These are phyloP conservation scores for Aspergillus cejpii DNA, from an alignment of 2,329 filamentous ascomycete genomes.

Conservation along the genomic window DNA sequence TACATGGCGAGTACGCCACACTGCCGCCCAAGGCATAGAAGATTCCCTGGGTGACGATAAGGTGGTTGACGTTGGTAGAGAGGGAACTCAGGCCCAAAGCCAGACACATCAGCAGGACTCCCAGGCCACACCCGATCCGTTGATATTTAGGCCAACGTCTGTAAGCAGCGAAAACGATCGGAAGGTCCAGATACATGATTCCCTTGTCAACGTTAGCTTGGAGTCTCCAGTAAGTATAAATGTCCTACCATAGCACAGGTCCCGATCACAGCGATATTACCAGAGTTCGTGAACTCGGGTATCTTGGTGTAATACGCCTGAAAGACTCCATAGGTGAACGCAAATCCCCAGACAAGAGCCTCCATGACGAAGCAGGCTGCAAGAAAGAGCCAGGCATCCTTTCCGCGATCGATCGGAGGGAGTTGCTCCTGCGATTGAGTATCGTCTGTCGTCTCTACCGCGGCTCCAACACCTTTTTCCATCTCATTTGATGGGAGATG, in stretches of 20 bases:
- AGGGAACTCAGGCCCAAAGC: conserved; percentile 20
- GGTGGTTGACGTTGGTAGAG: conserved; percentile 15
- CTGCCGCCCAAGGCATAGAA: conserved; percentile 41
- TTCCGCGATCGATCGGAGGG: conserved; percentile 35
- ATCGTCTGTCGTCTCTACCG: neutral
- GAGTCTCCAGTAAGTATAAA: conserved; percentile 10
- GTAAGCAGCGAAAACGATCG: conserved; percentile 16
- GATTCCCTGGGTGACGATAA: conserved; percentile 21
- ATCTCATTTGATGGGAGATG: neutral
- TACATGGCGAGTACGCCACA: conserved; percentile 43
- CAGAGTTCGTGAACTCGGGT: conserved; percentile 12
- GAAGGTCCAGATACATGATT: conserved; percentile 13
- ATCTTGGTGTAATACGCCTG: conserved; percentile 26
- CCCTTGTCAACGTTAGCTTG: neutral
- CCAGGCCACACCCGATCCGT: conserved; percentile 10
- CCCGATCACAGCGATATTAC: conserved; percentile 17
- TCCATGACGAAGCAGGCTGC: conserved; percentile 49
- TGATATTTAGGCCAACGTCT: conserved; percentile 7
- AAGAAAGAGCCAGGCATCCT: conserved; percentile 44
- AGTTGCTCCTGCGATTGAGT: conserved; percentile 10
- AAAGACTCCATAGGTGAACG: conserved; percentile 19
- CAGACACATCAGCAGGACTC: conserved; percentile 20
- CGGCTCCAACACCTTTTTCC: conserved; percentile 1
- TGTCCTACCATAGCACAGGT: conserved; percentile 20
- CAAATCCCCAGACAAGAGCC: conserved; percentile 44